Evolutionary conservation across 768 basidiomycete genomes (phyloP), one percentile per base, ranked within the genome.

Genomic region (Naematelia aurantialba): DNA sequence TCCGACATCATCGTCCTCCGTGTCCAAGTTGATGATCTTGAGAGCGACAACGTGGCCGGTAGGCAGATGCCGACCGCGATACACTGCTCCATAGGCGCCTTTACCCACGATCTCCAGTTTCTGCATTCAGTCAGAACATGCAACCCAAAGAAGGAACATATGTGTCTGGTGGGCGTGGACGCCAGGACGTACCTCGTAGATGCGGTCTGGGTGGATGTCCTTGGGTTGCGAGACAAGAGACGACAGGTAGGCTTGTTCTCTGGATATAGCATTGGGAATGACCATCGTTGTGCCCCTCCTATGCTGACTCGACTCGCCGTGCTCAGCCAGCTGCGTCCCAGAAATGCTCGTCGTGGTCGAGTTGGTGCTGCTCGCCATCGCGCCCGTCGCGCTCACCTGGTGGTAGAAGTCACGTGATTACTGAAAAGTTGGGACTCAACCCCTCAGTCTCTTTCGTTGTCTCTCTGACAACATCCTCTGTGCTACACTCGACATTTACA

Each of bases 21-120:
- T 93, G 79, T 98, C 96, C 66, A 98, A 87, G 79, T 98, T 90
- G 80, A 99, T 97, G 77, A 98, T 93, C 80, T 99, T 99, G 80
- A 98, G 85, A 17, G 93, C 96, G 30, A 99, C 90, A 56, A 92
- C 82, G 56, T 89, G 88, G 19, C 90, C 89, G 0, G 90, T 87
- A 0, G 86, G 82, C 51, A 89, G 83, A 67, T 98, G 88, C 55
- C 85, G 80, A 13, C 91, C 94, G 74, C 88, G 90, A 81, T 93
- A 90, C 13, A 99, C 94, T 8, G 91, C 90, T 46, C 96, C 94
- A 78, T 92, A 97, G 0, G 91, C 89, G 61, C 93, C 94, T 78
- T 91, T 92, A 29, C 94, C 93, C 30, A 94, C 83, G n/a, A 89
- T 87, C 77, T 94, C 90, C 44, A 93, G 84, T 70, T 89, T 87